These are phyloP conservation scores for Fusarium siculi DNA, from an alignment of 2,329 filamentous ascomycete species.

Conservation along the genomic window DNA sequence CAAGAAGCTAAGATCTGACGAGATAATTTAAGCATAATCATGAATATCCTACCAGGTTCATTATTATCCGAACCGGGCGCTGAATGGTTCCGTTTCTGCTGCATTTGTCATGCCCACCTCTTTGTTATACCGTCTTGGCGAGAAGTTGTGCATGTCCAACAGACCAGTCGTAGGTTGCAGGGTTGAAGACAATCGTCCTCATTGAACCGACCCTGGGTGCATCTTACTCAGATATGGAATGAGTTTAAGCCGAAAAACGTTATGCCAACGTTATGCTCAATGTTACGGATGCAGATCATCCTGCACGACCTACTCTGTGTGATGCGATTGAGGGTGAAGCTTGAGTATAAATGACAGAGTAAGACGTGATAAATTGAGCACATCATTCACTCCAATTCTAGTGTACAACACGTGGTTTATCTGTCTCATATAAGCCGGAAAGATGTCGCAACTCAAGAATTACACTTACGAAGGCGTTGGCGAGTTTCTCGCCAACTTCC, in stretches of 20 bases:
- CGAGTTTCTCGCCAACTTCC: constrained; percentile 44
- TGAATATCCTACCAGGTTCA: not conserved
- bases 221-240: not conserved
- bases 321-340: too few relatives aligned
- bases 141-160: not conserved
- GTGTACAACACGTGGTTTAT: fast-evolving
- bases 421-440: fast-evolving
- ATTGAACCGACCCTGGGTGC: fast-evolving
- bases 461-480: constrained; percentile 44
- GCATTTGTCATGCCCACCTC: constrained; percentile 33
- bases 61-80: not conserved
- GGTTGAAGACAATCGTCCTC: not conserved
- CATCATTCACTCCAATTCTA: not conserved
- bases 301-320: not conserved
- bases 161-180: fast-evolving
- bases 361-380: not conserved
- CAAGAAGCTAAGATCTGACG: not conserved
- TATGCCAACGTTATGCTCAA: not conserved
- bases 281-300: not conserved
- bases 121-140: constrained; percentile 31
- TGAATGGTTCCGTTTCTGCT: not conserved
- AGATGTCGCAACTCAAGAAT: constrained; percentile 48
- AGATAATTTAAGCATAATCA: constrained; percentile 9
- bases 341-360: not conserved
- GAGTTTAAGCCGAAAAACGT: not conserved